A percentile compares a stretch with the other conserved stretches of the same genome.
Conservation (phyloP, 140 eudicot species). For the Erigeron philadelphicus region DNA sequence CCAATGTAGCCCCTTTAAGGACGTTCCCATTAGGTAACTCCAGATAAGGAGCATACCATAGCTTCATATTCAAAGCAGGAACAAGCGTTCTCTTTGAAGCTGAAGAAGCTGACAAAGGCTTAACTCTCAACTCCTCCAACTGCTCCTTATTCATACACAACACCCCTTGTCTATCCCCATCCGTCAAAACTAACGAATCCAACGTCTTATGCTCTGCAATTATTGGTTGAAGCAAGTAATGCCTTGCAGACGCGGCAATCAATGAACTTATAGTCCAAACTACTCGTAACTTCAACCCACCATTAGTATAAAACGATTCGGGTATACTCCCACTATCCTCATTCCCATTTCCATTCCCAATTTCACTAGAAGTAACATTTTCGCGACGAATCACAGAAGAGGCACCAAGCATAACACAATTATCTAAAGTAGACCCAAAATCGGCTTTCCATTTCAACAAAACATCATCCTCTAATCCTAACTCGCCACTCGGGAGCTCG, state of each 20-base stretch:
- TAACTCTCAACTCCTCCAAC: constrained; percentile 79
- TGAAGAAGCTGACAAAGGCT: constrained; percentile 70
- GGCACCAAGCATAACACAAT: constrained; percentile 74
- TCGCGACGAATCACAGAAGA: constrained; percentile 41
- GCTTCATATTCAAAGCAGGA: constrained; percentile 76
- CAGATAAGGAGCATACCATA: constrained; percentile 82
- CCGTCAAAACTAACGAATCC: constrained; percentile 51
- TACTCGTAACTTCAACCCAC: constrained; percentile 65
- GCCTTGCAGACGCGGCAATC: constrained; percentile 88
- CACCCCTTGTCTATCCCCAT: constrained; percentile 79
- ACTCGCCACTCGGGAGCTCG: constrained; percentile 69
- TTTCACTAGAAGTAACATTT: not conserved
- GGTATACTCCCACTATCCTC: constrained; percentile 69
- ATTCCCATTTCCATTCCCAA: constrained; percentile 3
- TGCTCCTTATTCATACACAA: constrained; percentile 79
- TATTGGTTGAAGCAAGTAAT: constrained; percentile 62
- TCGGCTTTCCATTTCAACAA: constrained; percentile 77
- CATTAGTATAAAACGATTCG: constrained; percentile 68
- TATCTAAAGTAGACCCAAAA: constrained; percentile 73
- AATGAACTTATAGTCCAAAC: constrained; percentile 84
- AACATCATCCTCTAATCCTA: constrained; percentile 60
- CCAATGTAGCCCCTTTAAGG: constrained; percentile 67
- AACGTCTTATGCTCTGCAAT: constrained; percentile 65
- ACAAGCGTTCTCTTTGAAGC: constrained; percentile 67
- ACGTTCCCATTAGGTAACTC: constrained; percentile 61